A percentile compares a stretch with the other conserved stretches of the same genome.
phyloP scores from a whole-genome alignment of 306 rosid species.

The Benincasa hispida region DNA sequence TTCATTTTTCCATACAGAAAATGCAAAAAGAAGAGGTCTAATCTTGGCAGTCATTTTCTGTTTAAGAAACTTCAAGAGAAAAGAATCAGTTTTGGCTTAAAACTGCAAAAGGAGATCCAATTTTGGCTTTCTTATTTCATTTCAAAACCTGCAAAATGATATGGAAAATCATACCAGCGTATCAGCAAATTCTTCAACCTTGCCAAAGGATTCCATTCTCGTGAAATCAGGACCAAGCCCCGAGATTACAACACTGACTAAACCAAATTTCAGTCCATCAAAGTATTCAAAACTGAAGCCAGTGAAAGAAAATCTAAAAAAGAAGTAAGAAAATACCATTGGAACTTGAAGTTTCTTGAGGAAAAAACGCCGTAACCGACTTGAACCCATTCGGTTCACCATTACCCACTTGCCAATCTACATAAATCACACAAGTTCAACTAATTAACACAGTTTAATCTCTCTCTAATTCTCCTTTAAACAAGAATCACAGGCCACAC shows the following conservation, averaged over 20 bases:
- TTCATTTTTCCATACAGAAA: background rate
- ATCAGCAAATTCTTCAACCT: slow-evolving; percentile 91
- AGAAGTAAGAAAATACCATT: slow-evolving; percentile 31
- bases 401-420: slow-evolving; percentile 71
- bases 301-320: no score
- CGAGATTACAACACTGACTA: slow-evolving; percentile 71
- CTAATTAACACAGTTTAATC: background rate
- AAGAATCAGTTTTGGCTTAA: background rate
- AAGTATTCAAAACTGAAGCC: background rate
- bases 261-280: background rate
- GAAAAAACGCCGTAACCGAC: slow-evolving; percentile 79
- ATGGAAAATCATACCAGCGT: slow-evolving; percentile 43
- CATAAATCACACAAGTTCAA: slow-evolving; percentile 1
- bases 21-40: background rate
- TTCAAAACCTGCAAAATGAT: background rate
- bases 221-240: slow-evolving; percentile 91
- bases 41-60: background rate
- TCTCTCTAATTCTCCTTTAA: background rate
- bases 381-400: slow-evolving; percentile 78
- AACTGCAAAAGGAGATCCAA: background rate
- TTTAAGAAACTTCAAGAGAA: background rate
- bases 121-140: no score
- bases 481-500: background rate
- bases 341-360: slow-evolving; percentile 39
- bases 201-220: slow-evolving; percentile 86